Conservation (phyloP, 2,329 filamentous ascomycete species). For the Neoscytalidium dimidiatum region DNA sequence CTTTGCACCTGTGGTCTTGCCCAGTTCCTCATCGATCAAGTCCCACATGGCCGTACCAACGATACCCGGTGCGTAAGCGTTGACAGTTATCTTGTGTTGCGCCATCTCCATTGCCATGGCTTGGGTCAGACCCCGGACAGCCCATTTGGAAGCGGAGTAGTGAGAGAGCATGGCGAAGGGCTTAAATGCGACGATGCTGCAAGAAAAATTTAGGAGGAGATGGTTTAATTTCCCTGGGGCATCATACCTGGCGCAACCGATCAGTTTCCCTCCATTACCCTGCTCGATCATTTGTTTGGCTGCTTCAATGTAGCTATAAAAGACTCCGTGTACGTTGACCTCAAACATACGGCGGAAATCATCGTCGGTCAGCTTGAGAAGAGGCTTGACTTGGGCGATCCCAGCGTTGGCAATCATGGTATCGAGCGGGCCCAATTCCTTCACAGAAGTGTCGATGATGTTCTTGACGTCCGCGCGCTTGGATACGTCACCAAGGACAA, state of each 20-base stretch:
- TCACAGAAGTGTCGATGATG: conserved; percentile 56
- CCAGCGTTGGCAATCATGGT: conserved; percentile 64
- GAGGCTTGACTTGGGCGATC: conserved; percentile 58
- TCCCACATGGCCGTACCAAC: conserved; percentile 71
- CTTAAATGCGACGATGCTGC: conserved; percentile 60
- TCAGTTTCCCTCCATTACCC: conserved; percentile 50
- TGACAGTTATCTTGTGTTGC: conserved; percentile 64
- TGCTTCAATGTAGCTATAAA: conserved; percentile 65
- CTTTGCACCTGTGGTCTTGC: conserved; percentile 51
- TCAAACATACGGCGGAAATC: conserved; percentile 63
- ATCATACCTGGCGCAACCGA: conserved; percentile 50
- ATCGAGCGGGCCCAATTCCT: conserved; percentile 55
- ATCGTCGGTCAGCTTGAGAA: conserved; percentile 59
- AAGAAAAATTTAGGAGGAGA: background rate
- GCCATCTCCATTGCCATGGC: conserved; percentile 68
- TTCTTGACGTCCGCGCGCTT: conserved; percentile 53
- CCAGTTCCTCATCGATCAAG: conserved; percentile 63
- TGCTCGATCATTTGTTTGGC: conserved; percentile 67
- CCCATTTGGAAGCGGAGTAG: conserved; percentile 67
- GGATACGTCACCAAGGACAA: conserved; percentile 64
- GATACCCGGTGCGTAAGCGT: conserved; percentile 68
- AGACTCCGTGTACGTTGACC: conserved; percentile 66
- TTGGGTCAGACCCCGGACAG: conserved; percentile 66
- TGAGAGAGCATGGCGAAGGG: conserved; percentile 61
- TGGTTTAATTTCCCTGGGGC: no score